These are phyloP conservation scores for Metarhizium guizhouense DNA, from an alignment of 2,329 filamentous ascomycete species.

Conservation along the genomic window DNA sequence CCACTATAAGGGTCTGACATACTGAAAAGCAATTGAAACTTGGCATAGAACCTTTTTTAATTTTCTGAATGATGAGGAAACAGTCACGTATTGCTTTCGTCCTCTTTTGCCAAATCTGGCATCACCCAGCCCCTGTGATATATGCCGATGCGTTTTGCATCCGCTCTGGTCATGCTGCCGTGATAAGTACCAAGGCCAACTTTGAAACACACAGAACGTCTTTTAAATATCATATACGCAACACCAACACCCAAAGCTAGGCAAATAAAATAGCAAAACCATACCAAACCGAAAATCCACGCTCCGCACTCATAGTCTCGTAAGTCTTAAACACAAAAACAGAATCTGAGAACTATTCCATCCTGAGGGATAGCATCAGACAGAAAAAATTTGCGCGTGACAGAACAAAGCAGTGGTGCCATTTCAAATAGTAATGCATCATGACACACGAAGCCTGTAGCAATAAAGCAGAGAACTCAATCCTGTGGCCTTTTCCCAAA, in stretches of 20 bases:
- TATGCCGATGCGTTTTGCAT: background rate
- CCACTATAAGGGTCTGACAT: background rate
- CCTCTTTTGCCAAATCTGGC: background rate
- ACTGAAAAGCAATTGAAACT: background rate
- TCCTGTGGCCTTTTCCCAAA: conserved; percentile 38
- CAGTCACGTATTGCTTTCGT: background rate
- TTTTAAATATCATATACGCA: background rate
- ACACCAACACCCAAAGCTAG: too few species aligned
- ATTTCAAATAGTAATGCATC: background rate
- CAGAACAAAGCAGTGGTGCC: background rate
- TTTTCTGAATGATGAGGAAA: background rate
- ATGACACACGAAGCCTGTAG: background rate
- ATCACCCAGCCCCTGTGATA: background rate
- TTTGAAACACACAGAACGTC: background rate
- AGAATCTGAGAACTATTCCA: too few species aligned
- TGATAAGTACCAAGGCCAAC: background rate
- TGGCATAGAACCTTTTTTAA: too few species aligned
- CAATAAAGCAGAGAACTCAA: background rate
- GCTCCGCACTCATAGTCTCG: too few species aligned
- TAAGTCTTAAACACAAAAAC: too few species aligned
- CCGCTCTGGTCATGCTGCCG: background rate
- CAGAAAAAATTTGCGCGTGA: too few species aligned
- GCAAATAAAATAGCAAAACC: too few species aligned
- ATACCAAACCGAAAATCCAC: too few species aligned
- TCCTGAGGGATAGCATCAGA: too few species aligned